Percentiles rank a stretch among this genome's conserved stretches.
Evolutionary conservation across 2,329 filamentous ascomycete genomes (phyloP).

Genomic region (Colletotrichum plurivorum): DNA sequence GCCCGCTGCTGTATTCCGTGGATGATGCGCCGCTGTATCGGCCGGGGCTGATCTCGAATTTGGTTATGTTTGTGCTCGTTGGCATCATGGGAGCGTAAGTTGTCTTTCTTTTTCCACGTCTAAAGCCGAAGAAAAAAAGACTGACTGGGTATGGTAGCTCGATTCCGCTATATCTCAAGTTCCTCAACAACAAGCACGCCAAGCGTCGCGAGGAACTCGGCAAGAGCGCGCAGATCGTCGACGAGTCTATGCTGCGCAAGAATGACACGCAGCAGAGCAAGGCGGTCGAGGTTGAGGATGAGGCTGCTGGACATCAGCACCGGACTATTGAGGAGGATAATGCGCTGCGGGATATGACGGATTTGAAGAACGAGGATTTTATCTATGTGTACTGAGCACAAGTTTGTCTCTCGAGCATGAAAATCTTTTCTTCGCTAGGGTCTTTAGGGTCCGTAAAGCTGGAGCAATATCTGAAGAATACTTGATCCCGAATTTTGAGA

Average conservation of each 20-base stretch:
- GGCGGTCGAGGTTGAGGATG: conserved; percentile 46
- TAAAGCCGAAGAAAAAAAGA: too few relatives aligned
- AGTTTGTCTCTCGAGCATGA: too few relatives aligned
- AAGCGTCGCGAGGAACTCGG: conserved; percentile 68
- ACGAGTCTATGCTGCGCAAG: conserved; percentile 39
- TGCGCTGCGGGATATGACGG: conserved; percentile 64
- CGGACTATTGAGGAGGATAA: conserved; percentile 57
- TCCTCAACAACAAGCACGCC: conserved; percentile 70
- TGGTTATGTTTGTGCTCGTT: conserved; percentile 73
- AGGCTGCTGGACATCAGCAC: conserved; percentile 13
- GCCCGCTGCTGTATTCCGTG: conserved; percentile 74
- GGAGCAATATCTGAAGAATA: too few relatives aligned
- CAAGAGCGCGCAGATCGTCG: conserved; percentile 54
- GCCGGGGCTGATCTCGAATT: conserved; percentile 71
- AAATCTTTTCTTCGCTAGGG: too few relatives aligned
- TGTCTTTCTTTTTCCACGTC: rapidly evolving
- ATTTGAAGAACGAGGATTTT: conserved; percentile 73
- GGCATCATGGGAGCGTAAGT: conserved; percentile 57
- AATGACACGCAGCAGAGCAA: conserved; percentile 30
- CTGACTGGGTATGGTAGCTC: not conserved
- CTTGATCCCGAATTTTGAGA: too few relatives aligned
- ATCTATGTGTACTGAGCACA: conserved; percentile 63
- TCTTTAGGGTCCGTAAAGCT: too few relatives aligned
- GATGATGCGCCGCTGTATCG: conserved; percentile 69
- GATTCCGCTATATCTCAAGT: conserved; percentile 61